phyloP scores from a whole-genome alignment of 805 yeast genomes.

The Myxozyma vanderwaltii region DNA sequence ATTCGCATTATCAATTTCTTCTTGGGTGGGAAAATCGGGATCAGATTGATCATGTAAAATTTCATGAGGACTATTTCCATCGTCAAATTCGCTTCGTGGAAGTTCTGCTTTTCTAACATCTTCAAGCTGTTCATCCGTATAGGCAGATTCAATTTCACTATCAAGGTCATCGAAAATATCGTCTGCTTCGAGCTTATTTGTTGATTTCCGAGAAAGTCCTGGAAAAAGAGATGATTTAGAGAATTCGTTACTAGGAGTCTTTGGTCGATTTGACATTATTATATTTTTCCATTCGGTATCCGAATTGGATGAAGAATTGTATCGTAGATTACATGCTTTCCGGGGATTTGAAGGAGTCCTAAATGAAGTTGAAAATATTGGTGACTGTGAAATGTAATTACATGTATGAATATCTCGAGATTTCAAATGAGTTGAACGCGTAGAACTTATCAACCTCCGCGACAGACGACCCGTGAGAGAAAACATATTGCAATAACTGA shows the following conservation, averaged over 20 bases:
- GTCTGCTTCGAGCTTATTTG: background rate
- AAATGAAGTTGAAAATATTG: background rate
- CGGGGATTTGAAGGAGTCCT: background rate
- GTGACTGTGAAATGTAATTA: background rate
- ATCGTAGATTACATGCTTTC: background rate
- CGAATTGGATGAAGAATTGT: background rate
- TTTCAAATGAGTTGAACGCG: background rate
- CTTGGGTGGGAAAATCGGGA: conserved; percentile 29
- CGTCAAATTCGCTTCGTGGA: background rate
- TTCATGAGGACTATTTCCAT: background rate
- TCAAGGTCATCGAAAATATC: background rate
- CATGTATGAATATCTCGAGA: background rate
- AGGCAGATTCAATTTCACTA: conserved; percentile 10
- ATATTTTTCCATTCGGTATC: background rate
- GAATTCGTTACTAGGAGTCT: no score
- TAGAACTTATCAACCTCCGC: background rate
- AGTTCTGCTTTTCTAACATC: background rate
- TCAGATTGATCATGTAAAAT: conserved; percentile 4
- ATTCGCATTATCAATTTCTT: conserved; percentile 21
- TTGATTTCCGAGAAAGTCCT: background rate
- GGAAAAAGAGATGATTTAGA: background rate
- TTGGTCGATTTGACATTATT: background rate
- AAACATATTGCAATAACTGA: no score
- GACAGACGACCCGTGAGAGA: background rate
- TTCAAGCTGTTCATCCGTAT: background rate